phyloP scores from a whole-genome alignment of 441 rosid species.

The Raphanus hybrid region DNA sequence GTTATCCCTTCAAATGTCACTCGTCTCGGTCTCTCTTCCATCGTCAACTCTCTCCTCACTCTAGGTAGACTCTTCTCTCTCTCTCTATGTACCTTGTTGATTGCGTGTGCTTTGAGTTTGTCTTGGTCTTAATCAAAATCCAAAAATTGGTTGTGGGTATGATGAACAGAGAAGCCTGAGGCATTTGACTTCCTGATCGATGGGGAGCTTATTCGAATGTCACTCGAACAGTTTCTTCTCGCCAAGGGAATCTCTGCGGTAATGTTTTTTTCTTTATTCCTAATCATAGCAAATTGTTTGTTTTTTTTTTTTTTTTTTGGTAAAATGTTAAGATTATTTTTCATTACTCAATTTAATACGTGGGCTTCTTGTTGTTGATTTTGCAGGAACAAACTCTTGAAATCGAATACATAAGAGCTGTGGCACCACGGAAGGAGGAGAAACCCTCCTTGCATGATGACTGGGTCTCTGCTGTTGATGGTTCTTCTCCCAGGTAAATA shows the following conservation, averaged over 20 bases:
- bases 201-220: slow-evolving; percentile 93
- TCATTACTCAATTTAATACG: not conserved
- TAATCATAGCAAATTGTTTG: not conserved
- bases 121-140: not conserved
- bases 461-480: slow-evolving; percentile 96
- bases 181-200: slow-evolving; percentile 92
- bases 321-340: not conserved
- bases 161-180: slow-evolving; percentile 60
- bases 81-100: not conserved
- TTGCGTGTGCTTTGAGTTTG: not conserved
- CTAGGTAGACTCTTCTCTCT: slow-evolving; percentile 49
- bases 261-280: slow-evolving; percentile 20
- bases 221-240: slow-evolving; percentile 81
- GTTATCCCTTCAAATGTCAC: slow-evolving; percentile 88
- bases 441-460: slow-evolving; percentile 89
- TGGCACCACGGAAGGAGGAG: slow-evolving; percentile 83
- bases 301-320: not conserved
- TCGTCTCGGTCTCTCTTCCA: slow-evolving; percentile 82
- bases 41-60: slow-evolving; percentile 74
- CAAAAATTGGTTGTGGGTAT: not conserved
- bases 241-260: slow-evolving; percentile 95
- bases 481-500: slow-evolving; percentile 67
- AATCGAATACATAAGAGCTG: slow-evolving; percentile 90
- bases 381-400: slow-evolving; percentile 88
- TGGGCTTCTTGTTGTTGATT: not conserved